Percentiles rank a stretch among this genome's conserved stretches.
These are phyloP conservation scores for Trypethelium eluteriae DNA, from an alignment of 495 filamentous ascomycete species.

Conservation along the genomic window DNA sequence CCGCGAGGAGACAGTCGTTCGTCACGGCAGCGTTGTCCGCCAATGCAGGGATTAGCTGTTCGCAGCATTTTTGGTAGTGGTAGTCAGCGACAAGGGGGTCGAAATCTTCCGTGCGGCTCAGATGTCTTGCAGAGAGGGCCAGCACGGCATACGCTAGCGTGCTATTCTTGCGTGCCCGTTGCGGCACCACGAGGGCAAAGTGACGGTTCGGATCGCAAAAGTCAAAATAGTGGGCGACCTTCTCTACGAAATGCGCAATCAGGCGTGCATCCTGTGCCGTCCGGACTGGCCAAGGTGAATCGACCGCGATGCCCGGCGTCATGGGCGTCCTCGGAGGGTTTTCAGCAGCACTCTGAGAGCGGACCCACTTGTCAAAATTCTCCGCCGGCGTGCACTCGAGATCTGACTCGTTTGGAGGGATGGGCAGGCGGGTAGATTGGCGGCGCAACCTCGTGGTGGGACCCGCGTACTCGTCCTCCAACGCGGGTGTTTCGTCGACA, in stretches of 20 bases:
- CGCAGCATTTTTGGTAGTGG: conserved; percentile 45
- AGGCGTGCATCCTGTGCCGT: conserved; percentile 14
- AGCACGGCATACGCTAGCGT: conserved; percentile 53
- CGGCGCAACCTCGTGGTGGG: not conserved
- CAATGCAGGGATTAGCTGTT: conserved; percentile 42
- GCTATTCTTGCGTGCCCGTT: conserved; percentile 43
- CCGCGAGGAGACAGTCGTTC: conserved; percentile 52
- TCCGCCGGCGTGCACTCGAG: not conserved
- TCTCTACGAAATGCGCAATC: conserved; percentile 18
- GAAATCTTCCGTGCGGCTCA: conserved; percentile 42
- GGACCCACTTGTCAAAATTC: not conserved
- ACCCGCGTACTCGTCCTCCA: conserved; percentile 7
- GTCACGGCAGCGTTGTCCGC: conserved; percentile 45
- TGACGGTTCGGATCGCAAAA: conserved; percentile 49
- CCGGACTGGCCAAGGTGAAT: not conserved
- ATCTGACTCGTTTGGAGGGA: not conserved
- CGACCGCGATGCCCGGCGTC: not conserved
- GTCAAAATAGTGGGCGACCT: conserved; percentile 33
- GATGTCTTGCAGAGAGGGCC: conserved; percentile 49
- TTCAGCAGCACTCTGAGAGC: not conserved
- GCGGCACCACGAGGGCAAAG: conserved; percentile 48
- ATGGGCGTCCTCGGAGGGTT: not conserved
- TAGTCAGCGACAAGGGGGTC: conserved; percentile 42
- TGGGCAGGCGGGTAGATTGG: not conserved
- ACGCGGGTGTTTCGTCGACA: conserved; percentile 1